phyloP scores from a whole-genome alignment of 306 rosid genomes.

The Corylus avellana region DNA sequence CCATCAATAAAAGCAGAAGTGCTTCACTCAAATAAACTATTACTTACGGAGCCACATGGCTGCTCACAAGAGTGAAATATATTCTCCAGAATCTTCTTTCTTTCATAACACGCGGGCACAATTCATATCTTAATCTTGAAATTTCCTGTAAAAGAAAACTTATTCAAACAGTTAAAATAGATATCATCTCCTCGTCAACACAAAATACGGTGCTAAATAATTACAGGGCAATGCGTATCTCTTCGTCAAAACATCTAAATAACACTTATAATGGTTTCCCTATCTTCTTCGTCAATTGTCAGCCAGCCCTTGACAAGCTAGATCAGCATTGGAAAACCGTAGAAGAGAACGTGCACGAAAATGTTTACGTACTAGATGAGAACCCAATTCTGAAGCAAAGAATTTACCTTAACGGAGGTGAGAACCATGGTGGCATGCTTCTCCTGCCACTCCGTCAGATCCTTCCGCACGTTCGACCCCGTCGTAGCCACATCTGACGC shows the following conservation, averaged over 20 bases:
- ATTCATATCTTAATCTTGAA: conserved; percentile 90
- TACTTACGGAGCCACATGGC: conserved; percentile 98
- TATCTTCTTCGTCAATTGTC: not conserved
- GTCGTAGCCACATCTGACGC: conserved; percentile 57
- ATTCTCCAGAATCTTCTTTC: conserved; percentile 89
- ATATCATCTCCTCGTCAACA: conserved; percentile 19
- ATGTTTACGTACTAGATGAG: not conserved
- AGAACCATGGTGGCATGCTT: conserved; percentile 89
- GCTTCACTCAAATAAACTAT: conserved; percentile 22
- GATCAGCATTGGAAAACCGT: not conserved
- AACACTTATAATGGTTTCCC: not conserved
- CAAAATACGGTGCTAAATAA: not conserved
- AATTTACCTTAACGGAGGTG: conserved; percentile 79
- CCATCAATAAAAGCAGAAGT: conserved; percentile 3
- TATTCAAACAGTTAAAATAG: conserved; percentile 9
- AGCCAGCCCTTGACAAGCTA: not conserved
- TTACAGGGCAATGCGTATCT: not conserved
- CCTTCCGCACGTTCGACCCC: conserved; percentile 81
- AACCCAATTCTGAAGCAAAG: conserved; percentile 9
- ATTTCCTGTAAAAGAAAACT: conserved; percentile 67
- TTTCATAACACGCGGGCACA: conserved; percentile 87
- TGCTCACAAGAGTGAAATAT: conserved; percentile 89
- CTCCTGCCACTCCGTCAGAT: conserved; percentile 97
- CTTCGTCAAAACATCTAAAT: not conserved
- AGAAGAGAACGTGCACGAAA: not conserved